These are phyloP conservation scores for Dactylis glomerata DNA, from an alignment of 176 grass and related monocot genomes.

Conservation along the genomic window DNA sequence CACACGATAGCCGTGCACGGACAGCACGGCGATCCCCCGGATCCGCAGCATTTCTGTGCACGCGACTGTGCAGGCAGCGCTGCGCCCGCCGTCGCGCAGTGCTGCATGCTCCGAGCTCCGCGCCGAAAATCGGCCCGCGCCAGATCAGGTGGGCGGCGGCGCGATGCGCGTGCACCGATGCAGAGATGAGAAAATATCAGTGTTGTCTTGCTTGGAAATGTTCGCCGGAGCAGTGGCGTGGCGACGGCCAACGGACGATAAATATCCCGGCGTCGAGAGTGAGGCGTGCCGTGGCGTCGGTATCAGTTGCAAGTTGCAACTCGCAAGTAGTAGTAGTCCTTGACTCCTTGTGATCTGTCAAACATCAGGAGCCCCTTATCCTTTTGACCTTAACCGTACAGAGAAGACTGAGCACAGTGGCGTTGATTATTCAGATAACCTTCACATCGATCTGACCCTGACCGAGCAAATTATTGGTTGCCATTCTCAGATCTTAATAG, in stretches of 20 bases:
- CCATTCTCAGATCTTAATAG: not conserved
- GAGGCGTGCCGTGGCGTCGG: not conserved
- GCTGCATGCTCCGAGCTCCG: not conserved
- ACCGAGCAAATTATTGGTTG: not conserved
- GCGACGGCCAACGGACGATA: not conserved
- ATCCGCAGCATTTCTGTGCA: not conserved
- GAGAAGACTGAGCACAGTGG: not conserved
- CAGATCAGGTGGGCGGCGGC: not conserved
- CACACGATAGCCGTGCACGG: not conserved
- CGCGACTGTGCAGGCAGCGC: not conserved
- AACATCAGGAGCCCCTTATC: not conserved
- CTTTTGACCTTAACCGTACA: not conserved
- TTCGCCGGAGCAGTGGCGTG: not conserved
- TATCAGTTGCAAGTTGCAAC: not conserved
- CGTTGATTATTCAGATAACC: not conserved
- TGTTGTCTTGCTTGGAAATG: not conserved
- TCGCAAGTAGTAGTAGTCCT: too few relatives aligned
- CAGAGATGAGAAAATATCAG: too few relatives aligned
- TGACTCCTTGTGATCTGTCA: not conserved
- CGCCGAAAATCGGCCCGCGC: too few relatives aligned
- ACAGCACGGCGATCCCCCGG: too few relatives aligned
- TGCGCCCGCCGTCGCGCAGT: too few relatives aligned
- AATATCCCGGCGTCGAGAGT: not conserved
- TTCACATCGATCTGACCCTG: not conserved
- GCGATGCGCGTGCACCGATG: not conserved